A percentile compares a stretch with the other conserved stretches of the same genome.
Conservation (phyloP, 371 early-diverging fungal species). For the Apophysomyces sp. region DNA sequence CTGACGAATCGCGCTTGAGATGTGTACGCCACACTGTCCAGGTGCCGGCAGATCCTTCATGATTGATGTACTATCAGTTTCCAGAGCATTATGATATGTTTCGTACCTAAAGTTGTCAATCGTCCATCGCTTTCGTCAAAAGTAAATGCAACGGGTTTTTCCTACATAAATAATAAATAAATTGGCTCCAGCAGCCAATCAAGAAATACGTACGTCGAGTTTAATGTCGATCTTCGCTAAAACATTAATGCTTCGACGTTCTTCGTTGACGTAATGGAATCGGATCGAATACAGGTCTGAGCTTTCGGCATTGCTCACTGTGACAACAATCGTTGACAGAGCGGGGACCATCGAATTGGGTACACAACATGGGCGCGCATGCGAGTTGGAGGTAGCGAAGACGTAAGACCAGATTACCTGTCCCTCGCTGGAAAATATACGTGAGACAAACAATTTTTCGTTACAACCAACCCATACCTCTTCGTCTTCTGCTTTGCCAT, state of each 20-base stretch:
- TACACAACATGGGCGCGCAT: constrained; percentile 42
- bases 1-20: constrained; percentile 34
- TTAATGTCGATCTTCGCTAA: constrained; percentile 31
- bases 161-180: constrained; percentile 4
- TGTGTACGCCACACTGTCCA: constrained; percentile 39
- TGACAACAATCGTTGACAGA: constrained; percentile 45
- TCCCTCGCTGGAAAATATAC: constrained; percentile 7
- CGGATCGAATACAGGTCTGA: constrained; percentile 25
- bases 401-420: constrained; percentile 48
- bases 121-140: constrained; percentile 51
- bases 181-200: not conserved
- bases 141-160: constrained; percentile 46
- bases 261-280: constrained; percentile 51
- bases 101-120: constrained; percentile 44
- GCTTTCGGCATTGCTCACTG: constrained; percentile 25
- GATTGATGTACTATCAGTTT: not conserved
- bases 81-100: not conserved
- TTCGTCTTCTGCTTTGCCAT: constrained; percentile 34
- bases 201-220: constrained; percentile 12
- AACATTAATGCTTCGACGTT: constrained; percentile 44
- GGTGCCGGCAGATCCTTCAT: constrained; percentile 22
- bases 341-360: constrained; percentile 51
- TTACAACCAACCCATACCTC: constrained; percentile 2
- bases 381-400: constrained; percentile 44
- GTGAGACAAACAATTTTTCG: not conserved